phyloP scores from a whole-genome alignment of 1,139 yeast species.

The Arxiozyma telluris region DNA sequence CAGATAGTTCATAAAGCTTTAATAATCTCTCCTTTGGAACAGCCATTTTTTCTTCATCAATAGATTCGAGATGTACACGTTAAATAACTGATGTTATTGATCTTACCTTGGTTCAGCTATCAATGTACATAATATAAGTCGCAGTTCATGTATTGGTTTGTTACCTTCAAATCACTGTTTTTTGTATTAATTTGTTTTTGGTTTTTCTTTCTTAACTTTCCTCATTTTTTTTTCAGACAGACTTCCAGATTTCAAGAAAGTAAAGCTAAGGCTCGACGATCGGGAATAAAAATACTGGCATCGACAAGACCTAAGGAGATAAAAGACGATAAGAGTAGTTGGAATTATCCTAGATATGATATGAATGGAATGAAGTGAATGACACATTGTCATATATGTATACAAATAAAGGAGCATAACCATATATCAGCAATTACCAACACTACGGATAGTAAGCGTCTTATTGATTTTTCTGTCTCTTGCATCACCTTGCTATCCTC shows the following conservation, averaged over 20 bases:
- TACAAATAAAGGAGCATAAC: not conserved
- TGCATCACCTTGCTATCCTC: not conserved
- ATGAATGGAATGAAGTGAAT: too few relatives aligned
- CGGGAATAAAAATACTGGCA: not conserved
- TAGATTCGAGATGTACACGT: too few relatives aligned
- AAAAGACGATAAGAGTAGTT: not conserved
- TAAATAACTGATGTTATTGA: too few relatives aligned
- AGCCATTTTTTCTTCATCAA: not conserved
- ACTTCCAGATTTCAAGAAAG: not conserved
- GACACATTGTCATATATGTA: too few relatives aligned
- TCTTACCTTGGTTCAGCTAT: not conserved
- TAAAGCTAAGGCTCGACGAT: not conserved
- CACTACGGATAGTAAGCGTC: not conserved
- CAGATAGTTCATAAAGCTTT: conserved; percentile 48
- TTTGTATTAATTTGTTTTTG: not conserved
- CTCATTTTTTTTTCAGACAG: too few relatives aligned
- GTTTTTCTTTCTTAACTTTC: too few relatives aligned
- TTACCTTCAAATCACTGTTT: too few relatives aligned
- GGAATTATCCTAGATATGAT: too few relatives aligned
- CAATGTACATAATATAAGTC: not conserved
- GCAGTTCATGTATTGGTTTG: not conserved
- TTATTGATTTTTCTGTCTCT: not conserved
- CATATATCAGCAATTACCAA: not conserved
- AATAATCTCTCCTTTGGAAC: conserved; percentile 38
- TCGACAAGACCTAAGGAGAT: not conserved